Evolutionary conservation across 257 asterid genomes (phyloP).

Genomic region (Rubia yunnanensis): DNA sequence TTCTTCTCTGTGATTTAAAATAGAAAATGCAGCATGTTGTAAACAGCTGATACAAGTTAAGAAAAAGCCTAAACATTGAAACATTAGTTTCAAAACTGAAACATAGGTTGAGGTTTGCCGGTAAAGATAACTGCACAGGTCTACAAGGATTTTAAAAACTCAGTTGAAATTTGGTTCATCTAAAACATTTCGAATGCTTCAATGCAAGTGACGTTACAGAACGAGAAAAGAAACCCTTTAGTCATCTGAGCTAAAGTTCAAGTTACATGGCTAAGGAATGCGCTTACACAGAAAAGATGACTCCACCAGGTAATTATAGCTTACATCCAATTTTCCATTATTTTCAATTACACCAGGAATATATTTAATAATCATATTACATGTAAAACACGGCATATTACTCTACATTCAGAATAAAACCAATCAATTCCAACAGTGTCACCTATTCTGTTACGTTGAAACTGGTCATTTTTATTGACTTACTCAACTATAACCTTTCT

Average conservation of each 20-base stretch:
- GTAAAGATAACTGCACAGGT: not conserved
- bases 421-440: not conserved
- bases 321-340: not conserved
- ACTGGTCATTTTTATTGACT: constrained; percentile 14
- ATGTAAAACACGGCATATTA: not conserved
- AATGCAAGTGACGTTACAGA: not conserved
- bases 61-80: too few species aligned
- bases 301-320: not conserved
- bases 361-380: not conserved
- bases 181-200: too few species aligned
- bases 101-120: not conserved
- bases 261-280: too few species aligned
- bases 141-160: not conserved
- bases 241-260: not conserved
- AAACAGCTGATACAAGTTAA: not conserved
- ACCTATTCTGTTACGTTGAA: not conserved
- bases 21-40: not conserved
- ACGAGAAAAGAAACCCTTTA: not conserved
- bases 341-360: not conserved
- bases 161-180: not conserved
- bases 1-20: not conserved
- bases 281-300: not conserved
- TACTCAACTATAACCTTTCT: constrained; percentile 80
- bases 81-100: not conserved
- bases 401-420: not conserved